Percentiles rank a stretch among this genome's conserved stretches.
Evolutionary conservation across 2,329 filamentous ascomycete genomes (phyloP).

Genomic region (Colletotrichum plurivorum): DNA sequence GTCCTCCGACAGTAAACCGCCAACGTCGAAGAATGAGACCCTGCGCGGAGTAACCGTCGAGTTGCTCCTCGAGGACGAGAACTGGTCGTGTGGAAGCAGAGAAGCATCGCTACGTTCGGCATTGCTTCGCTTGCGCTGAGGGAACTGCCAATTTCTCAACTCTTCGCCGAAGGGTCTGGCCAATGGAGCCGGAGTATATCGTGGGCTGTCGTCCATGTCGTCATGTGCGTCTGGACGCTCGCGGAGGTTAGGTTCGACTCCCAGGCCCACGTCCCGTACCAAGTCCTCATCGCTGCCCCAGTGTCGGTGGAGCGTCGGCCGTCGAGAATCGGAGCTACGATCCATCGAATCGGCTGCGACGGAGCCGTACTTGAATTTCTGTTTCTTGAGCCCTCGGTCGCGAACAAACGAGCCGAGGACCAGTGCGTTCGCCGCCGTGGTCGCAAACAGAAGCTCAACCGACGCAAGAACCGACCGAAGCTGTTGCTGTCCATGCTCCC

Average conservation of each 20-base stretch:
- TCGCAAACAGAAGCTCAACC: slow-evolving; percentile 90
- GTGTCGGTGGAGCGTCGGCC: slow-evolving; percentile 71
- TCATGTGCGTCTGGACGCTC: slow-evolving; percentile 47
- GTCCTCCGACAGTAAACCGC: slow-evolving; percentile 77
- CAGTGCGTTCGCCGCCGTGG: slow-evolving; percentile 87
- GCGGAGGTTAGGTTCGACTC: slow-evolving; percentile 69
- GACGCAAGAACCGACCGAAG: slow-evolving; percentile 91
- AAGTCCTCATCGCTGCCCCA: slow-evolving; percentile 96
- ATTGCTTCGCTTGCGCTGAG: slow-evolving; percentile 55
- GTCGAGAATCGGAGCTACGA: slow-evolving; percentile 55
- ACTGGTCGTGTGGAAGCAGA: slow-evolving; percentile 53
- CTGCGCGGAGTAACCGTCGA: slow-evolving; percentile 64
- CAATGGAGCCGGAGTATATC: slow-evolving; percentile 55
- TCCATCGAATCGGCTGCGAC: slow-evolving; percentile 75
- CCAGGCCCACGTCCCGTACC: slow-evolving; percentile 83
- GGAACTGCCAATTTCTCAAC: slow-evolving; percentile 64
- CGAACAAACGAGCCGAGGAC: slow-evolving; percentile 94
- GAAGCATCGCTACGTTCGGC: slow-evolving; percentile 62
- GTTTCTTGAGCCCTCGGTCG: slow-evolving; percentile 91
- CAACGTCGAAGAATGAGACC: slow-evolving; percentile 89
- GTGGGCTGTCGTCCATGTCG: slow-evolving; percentile 43
- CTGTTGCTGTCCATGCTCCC: slow-evolving; percentile 80
- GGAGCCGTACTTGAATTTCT: slow-evolving; percentile 80
- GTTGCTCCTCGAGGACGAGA: slow-evolving; percentile 55
- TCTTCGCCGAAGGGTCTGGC: slow-evolving; percentile 49